These are phyloP conservation scores for Plasmodium sp. DNA, from an alignment of 169 alveolate species.

Conservation along the genomic window DNA sequence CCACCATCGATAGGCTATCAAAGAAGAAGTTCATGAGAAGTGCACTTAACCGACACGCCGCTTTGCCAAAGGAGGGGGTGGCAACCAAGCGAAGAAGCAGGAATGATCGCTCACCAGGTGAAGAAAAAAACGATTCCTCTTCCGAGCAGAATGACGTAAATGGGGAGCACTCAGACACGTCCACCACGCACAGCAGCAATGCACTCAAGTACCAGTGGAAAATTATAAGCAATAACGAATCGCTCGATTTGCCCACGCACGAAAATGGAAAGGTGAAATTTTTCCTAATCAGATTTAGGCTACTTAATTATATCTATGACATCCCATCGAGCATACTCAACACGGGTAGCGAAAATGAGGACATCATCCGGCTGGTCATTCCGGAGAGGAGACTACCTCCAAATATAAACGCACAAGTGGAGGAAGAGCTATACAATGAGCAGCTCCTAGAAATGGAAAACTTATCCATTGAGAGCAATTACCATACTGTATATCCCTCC, in stretches of 20 bases:
- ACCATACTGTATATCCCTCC: slow-evolving; percentile 45
- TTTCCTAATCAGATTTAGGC: slow-evolving; percentile 54
- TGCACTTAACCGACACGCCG: not conserved
- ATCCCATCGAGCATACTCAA: slow-evolving; percentile 60
- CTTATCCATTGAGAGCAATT: not conserved
- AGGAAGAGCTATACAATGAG: slow-evolving; percentile 55
- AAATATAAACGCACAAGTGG: slow-evolving; percentile 52
- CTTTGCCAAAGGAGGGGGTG: not conserved
- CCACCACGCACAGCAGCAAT: not conserved
- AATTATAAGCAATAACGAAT: slow-evolving; percentile 51
- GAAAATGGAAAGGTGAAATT: slow-evolving; percentile 67
- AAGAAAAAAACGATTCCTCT: not conserved
- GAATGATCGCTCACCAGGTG: not conserved
- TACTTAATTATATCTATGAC: slow-evolving; percentile 67
- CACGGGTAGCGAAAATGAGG: slow-evolving; percentile 56
- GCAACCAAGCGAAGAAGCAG: not conserved
- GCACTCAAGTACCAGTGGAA: slow-evolving; percentile 56
- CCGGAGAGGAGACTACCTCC: slow-evolving; percentile 73
- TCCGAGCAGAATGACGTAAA: not conserved
- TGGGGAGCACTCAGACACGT: not conserved
- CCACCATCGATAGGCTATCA: slow-evolving; percentile 3
- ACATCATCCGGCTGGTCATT: slow-evolving; percentile 44
- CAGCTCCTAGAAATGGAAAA: slow-evolving; percentile 51
- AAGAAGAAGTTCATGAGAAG: not conserved
- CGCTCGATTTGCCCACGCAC: slow-evolving; percentile 71